Evolutionary conservation across 805 yeast genomes (phyloP).

Genomic region (Cephaloascus fragrans): DNA sequence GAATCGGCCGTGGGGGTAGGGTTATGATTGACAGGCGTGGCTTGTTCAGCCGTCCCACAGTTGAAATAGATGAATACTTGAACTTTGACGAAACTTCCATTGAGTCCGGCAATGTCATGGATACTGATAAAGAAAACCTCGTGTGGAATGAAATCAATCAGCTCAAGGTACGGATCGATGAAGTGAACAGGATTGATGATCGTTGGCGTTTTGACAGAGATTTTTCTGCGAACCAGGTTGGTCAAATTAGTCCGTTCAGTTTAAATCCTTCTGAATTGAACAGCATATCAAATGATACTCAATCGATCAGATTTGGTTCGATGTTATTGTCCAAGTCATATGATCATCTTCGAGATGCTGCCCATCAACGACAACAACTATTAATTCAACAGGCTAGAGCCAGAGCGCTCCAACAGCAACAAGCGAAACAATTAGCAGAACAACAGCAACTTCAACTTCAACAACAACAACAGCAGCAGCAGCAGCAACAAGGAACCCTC

Average conservation of each 20-base stretch:
- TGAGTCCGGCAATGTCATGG: slow-evolving; percentile 10
- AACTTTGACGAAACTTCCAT: slow-evolving; percentile 23
- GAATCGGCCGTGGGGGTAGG: slow-evolving; percentile 65
- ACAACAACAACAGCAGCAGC: slow-evolving; percentile 4
- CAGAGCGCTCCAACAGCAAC: slow-evolving; percentile 32
- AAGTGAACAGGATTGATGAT: slow-evolving; percentile 37
- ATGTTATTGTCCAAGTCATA: slow-evolving; percentile 84
- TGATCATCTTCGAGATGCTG: slow-evolving; percentile 68
- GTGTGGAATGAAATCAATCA: slow-evolving; percentile 5
- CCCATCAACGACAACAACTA: slow-evolving; percentile 51
- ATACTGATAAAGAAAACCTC: slow-evolving; percentile 10
- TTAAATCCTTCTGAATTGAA: slow-evolving; percentile 79
- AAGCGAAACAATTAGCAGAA: slow-evolving; percentile 8
- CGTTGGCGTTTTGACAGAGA: slow-evolving; percentile 66
- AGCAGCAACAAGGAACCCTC: slow-evolving; percentile 1
- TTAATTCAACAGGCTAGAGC: slow-evolving; percentile 39
- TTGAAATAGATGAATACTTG: slow-evolving; percentile 28
- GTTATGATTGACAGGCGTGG: slow-evolving; percentile 69
- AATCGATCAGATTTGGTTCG: slow-evolving; percentile 82
- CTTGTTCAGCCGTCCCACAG: slow-evolving; percentile 24
- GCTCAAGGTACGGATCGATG: slow-evolving; percentile 11
- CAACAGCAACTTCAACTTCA: slow-evolving; percentile 4
- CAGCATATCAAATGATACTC: slow-evolving; percentile 77
- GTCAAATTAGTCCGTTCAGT: slow-evolving; percentile 37
- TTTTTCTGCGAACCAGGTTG: slow-evolving; percentile 14